Conservation (phyloP, 208 protist species). For the Wallacemonas rigidus region DNA sequence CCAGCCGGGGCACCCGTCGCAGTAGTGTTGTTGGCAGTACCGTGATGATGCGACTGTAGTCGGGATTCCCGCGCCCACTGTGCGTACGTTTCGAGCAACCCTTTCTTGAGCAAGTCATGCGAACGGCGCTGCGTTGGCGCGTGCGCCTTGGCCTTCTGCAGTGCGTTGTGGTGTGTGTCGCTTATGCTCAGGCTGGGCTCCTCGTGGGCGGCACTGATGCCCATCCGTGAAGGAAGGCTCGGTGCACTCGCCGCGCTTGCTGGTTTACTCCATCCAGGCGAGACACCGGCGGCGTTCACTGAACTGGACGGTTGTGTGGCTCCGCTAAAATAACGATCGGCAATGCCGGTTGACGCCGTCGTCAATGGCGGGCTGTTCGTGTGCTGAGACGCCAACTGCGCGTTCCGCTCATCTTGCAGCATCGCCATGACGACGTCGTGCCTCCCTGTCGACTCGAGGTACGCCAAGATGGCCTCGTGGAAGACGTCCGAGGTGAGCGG, state of each 20-base stretch:
- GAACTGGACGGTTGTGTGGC: too few species aligned
- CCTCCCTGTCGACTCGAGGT: slow-evolving; percentile 44
- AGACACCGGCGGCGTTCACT: too few species aligned
- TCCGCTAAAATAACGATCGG: too few species aligned
- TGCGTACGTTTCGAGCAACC: slow-evolving; percentile 18
- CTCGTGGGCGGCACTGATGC: not conserved
- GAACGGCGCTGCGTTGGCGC: slow-evolving; percentile 21
- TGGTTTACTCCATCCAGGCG: too few species aligned
- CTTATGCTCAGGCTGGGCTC: too few species aligned
- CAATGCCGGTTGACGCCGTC: too few species aligned
- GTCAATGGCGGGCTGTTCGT: too few species aligned
- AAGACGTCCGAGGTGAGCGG: slow-evolving; percentile 24
- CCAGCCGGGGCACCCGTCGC: too few species aligned
- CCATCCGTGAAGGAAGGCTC: not conserved
- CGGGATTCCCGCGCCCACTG: slow-evolving; percentile 7
- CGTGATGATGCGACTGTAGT: not conserved
- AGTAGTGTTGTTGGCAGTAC: not conserved
- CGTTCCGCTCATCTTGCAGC: slow-evolving; percentile 34
- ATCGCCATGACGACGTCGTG: slow-evolving; percentile 61
- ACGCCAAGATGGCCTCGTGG: slow-evolving; percentile 39
- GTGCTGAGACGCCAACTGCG: not conserved
- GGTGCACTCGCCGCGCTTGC: not conserved
- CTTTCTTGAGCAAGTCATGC: slow-evolving; percentile 32
- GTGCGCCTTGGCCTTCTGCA: not conserved
- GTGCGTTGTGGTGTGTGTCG: not conserved